Conservation (phyloP, 164 flowering plant genomes). For the Magnolia changhungtana region DNA sequence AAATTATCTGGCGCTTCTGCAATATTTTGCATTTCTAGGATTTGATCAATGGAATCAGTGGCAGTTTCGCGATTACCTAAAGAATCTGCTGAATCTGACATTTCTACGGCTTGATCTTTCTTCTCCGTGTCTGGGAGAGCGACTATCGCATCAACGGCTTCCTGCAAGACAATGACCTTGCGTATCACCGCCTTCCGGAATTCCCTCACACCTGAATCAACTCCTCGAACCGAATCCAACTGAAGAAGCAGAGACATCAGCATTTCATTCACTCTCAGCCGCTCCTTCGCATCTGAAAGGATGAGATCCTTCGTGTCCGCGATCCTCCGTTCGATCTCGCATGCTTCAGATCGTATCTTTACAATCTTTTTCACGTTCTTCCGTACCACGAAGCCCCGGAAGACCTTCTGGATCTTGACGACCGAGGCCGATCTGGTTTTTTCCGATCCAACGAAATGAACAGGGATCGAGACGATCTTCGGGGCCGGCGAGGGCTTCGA, state of each 20-base stretch:
- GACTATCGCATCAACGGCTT: slow-evolving; percentile 38
- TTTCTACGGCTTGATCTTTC: not conserved
- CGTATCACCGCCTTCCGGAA: slow-evolving; percentile 55
- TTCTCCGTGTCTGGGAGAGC: slow-evolving; percentile 4
- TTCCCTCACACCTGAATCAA: slow-evolving; percentile 54
- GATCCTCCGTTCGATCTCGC: slow-evolving; percentile 44
- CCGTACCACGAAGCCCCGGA: slow-evolving; percentile 58
- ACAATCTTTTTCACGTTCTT: slow-evolving; percentile 48
- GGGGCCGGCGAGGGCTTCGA: slow-evolving; percentile 11
- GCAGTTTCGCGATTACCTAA: not conserved
- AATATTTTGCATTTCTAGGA: not conserved
- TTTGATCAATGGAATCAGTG: not conserved
- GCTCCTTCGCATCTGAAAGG: slow-evolving; percentile 41
- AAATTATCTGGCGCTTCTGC: not conserved
- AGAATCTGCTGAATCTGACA: not conserved
- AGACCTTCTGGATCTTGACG: slow-evolving; percentile 58
- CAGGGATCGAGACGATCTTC: slow-evolving; percentile 52
- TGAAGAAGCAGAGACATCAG: slow-evolving; percentile 56
- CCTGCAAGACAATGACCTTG: slow-evolving; percentile 66
- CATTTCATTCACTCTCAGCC: slow-evolving; percentile 54
- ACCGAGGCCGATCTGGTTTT: slow-evolving; percentile 36
- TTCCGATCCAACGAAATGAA: slow-evolving; percentile 36
- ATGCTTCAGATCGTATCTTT: slow-evolving; percentile 34
- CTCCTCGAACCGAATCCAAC: slow-evolving; percentile 63
- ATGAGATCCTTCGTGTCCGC: slow-evolving; percentile 32